Conservation (phyloP, 2,329 filamentous ascomycete species). For the Epichloe hybrida region DNA sequence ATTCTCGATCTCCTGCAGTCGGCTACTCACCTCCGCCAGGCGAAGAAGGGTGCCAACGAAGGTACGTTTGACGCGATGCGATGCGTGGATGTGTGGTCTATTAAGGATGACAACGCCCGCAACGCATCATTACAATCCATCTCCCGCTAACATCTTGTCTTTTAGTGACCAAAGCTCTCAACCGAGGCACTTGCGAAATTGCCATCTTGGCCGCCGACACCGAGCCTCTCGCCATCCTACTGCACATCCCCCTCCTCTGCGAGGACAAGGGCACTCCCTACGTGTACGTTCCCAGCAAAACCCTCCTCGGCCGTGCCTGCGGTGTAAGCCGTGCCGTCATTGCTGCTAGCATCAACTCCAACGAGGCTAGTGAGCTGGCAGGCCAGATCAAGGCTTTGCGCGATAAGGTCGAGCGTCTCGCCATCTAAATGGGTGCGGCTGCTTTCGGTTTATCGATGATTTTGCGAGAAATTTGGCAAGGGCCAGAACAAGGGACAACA, state of each 20-base stretch:
- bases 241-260: conserved; percentile 72
- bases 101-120: no score
- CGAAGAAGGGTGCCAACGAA: conserved; percentile 85
- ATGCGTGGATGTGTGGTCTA: background rate
- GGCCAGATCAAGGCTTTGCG: conserved; percentile 78
- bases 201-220: conserved; percentile 85
- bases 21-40: conserved; percentile 50
- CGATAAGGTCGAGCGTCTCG: conserved; percentile 90
- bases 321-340: conserved; percentile 85
- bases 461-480: background rate
- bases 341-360: conserved; percentile 75
- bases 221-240: conserved; percentile 70
- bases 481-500: background rate
- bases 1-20: conserved; percentile 74
- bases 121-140: background rate
- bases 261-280: conserved; percentile 60
- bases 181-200: conserved; percentile 81
- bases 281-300: conserved; percentile 64
- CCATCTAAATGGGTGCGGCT: conserved; percentile 54
- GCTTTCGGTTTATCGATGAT: background rate
- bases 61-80: conserved; percentile 19
- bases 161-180: conserved; percentile 64
- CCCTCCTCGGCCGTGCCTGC: conserved; percentile 75
- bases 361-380: conserved; percentile 78
- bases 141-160: conserved; percentile 4